A percentile compares a stretch with the other conserved stretches of the same genome.
phyloP scores from a whole-genome alignment of 2,329 filamentous ascomycete species.

The Alternaria tenuissima region DNA sequence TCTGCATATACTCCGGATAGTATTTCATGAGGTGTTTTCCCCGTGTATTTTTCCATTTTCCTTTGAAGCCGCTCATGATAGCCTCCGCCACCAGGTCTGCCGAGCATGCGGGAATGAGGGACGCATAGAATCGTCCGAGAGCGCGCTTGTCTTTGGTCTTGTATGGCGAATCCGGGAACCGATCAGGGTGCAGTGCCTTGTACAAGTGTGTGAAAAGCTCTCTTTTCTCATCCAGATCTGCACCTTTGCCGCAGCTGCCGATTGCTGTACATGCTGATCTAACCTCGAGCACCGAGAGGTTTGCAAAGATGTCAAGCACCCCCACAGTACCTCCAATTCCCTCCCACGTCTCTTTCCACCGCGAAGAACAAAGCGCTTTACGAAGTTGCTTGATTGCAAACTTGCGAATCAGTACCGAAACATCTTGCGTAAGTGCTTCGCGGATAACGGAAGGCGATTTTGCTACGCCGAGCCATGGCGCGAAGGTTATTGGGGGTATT shows the following conservation, averaged over 20 bases:
- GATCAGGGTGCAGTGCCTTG: conserved; percentile 29
- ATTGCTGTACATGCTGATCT: conserved; percentile 29
- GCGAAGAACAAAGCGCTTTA: conserved; percentile 21
- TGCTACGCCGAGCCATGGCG: conserved; percentile 37
- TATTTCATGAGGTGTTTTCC: conserved; percentile 19
- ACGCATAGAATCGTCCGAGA: conserved; percentile 27
- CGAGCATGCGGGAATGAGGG: conserved; percentile 34
- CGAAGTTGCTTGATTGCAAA: conserved; percentile 30
- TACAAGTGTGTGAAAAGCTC: conserved; percentile 30
- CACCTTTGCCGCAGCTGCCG: conserved; percentile 19
- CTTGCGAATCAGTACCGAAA: conserved; percentile 32
- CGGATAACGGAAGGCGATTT: conserved; percentile 25
- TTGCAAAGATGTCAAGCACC: conserved; percentile 31
- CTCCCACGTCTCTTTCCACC: conserved; percentile 41
- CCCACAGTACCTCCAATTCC: conserved; percentile 35
- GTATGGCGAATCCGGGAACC: conserved; percentile 19
- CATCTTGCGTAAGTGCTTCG: conserved; percentile 31
- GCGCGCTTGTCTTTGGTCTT: conserved; percentile 30
- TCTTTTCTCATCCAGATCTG: conserved; percentile 27
- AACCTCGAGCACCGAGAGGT: conserved; percentile 39
- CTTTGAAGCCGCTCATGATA: conserved; percentile 7
- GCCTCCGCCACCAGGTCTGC: conserved; percentile 23
- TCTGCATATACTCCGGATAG: conserved; percentile 28
- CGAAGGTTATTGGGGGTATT: conserved; percentile 27
- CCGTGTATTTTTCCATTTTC: conserved; percentile 12